Base-by-base conservation (phyloP, 306 rosid species). In the Prosopis cineraria region DNA sequence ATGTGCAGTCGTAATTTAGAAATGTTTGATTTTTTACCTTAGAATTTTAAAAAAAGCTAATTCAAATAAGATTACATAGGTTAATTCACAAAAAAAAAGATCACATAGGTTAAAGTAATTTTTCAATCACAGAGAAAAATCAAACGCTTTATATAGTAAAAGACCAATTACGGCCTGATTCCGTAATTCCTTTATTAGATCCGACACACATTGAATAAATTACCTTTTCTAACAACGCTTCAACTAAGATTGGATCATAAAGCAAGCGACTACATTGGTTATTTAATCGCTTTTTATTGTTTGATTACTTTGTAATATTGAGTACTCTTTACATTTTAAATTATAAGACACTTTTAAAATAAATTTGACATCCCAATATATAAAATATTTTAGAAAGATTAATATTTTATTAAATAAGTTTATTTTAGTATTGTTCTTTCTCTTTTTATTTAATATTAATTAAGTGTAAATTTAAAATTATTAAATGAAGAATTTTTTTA, bases 241-340 rank as follows among this genome's bases (percentile, higher is more conserved):
- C 48, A 16, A 52, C 44, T 10, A 70, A 27, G 65, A 50, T 50
- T 76, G 44, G 24, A 39, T 73, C 37, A 14, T 58, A 73, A 55
- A 39, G 67, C n/a, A 17, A 29, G 58, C 22, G 37, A 72, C 67
- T 37, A 33, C 33, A 7, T 17, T 41, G 73, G 9, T 2, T 33
- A 48, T 71, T n/a, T 68, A 13, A 25, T 34, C 11, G 10, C 22
- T 29, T 34, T 59, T 33, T 41, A 17, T 43, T 7, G 67, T 16
- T 30, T 60, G 40, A 60, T 24, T 55, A n/a, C n/a, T n/a, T n/a
- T n/a, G n/a, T n/a, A n/a, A n/a, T n/a, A n/a, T n/a, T n/a, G n/a
- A n/a, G n/a, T n/a, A n/a, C n/a, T n/a, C n/a, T n/a, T n/a, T n/a
- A n/a, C n/a, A n/a, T n/a, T n/a, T n/a, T n/a, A n/a, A n/a, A n/a